phyloP scores from a whole-genome alignment of 73 alveolate species.

The Tetrahymena malaccensis region DNA sequence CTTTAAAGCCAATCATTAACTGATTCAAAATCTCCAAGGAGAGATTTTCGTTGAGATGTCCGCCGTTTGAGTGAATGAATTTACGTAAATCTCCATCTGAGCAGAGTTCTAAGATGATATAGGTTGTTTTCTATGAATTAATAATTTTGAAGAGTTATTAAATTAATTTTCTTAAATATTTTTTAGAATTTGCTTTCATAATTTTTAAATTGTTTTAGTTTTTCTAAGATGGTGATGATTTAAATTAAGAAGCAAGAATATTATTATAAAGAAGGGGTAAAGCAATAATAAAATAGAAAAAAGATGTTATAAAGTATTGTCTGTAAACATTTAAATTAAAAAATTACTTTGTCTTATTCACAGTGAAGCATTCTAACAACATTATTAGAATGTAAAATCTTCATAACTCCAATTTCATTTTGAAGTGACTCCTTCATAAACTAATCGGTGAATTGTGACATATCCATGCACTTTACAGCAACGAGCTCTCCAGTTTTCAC shows the following conservation, averaged over 20 bases:
- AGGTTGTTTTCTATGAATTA: not conserved
- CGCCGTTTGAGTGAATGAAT: slow-evolving; percentile 5
- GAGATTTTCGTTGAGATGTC: slow-evolving; percentile 4
- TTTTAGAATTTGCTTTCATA: not conserved
- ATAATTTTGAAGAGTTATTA: not conserved
- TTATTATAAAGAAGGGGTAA: not conserved
- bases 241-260: not conserved
- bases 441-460: slow-evolving; percentile 19
- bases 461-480: slow-evolving; percentile 39
- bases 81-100: slow-evolving; percentile 27
- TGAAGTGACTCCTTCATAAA: slow-evolving; percentile 37
- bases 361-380: slow-evolving; percentile 25
- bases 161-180: not conserved
- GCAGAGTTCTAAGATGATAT: slow-evolving; percentile 20
- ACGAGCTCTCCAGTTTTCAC: slow-evolving; percentile 28
- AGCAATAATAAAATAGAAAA: not conserved
- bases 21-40: not conserved
- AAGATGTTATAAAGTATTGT: no score
- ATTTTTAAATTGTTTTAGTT: not conserved
- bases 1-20: slow-evolving; percentile 22
- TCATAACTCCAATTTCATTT: slow-evolving; percentile 32
- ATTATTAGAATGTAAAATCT: slow-evolving; percentile 10
- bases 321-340: no score
- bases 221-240: not conserved
- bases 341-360: not conserved